Percentiles rank a stretch among this genome's conserved stretches.
Evolutionary conservation across 495 filamentous ascomycete species (phyloP).

Genomic region (Parachaetomium inaequale): DNA sequence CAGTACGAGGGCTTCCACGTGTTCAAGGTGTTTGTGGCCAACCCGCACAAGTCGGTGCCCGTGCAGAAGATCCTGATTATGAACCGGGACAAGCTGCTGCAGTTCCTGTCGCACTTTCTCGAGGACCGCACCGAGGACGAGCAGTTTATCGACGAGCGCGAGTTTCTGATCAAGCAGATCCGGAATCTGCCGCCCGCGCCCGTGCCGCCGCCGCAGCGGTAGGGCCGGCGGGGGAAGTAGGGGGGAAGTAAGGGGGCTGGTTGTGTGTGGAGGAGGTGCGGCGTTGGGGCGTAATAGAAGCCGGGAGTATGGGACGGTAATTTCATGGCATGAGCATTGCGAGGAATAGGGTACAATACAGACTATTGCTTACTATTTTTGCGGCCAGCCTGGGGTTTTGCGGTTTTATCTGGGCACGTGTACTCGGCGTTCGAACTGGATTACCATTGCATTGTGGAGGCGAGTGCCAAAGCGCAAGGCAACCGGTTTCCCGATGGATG

Average conservation of each 20-base stretch:
- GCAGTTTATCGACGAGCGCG: constrained; percentile 97
- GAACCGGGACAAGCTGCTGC: constrained; percentile 85
- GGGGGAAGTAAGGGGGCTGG: neutral
- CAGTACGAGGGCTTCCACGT: constrained; percentile 99
- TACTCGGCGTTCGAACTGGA: no score
- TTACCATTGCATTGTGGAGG: no score
- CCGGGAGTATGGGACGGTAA: neutral
- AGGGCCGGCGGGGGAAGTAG: neutral
- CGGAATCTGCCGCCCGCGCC: constrained; percentile 68
- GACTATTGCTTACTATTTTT: neutral
- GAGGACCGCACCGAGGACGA: constrained; percentile 97
- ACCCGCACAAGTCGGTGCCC: constrained; percentile 89
- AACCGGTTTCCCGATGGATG: no score
- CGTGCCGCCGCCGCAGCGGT: constrained; percentile 47
- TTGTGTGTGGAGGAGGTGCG: neutral
- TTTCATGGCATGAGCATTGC: constrained; percentile 8
- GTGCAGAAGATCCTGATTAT: constrained; percentile 94
- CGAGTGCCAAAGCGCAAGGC: no score
- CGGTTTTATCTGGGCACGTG: no score
- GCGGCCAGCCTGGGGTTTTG: no score
- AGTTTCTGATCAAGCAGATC: constrained; percentile 93
- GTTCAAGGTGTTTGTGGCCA: constrained; percentile 99
- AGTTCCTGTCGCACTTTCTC: constrained; percentile 84
- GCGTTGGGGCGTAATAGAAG: constrained; percentile 8
- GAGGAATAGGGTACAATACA: constrained; percentile 1